Conservation (phyloP, 768 basidiomycete genomes). For the Psilocybe cyanescens region DNA sequence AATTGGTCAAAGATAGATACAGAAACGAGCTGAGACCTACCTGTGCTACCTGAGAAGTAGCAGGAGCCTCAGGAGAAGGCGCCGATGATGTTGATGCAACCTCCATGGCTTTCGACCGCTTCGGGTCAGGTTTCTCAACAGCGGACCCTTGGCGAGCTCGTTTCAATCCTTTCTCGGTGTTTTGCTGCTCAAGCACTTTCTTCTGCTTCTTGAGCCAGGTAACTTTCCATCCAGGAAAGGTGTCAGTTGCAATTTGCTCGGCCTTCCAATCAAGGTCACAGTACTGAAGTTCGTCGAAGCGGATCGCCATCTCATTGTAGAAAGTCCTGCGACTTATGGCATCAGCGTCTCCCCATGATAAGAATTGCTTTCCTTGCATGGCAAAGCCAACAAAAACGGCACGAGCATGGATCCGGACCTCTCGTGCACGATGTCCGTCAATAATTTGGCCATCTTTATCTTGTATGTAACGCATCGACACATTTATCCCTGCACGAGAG, state of each 20-base stretch:
- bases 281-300: constrained; percentile 13
- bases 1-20: no score
- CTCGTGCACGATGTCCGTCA: constrained; percentile 10
- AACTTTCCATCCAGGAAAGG: constrained; percentile 11
- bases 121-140: no score
- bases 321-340: background rate
- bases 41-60: no score
- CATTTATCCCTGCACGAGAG: constrained; percentile 10
- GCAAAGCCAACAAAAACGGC: constrained; percentile 17
- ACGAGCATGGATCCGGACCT: constrained; percentile 10
- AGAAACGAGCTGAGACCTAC: no score
- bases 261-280: constrained; percentile 20
- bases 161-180: no score
- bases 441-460: constrained; percentile 9
- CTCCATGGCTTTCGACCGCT: no score
- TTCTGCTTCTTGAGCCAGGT: constrained; percentile 7
- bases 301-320: constrained; percentile 11
- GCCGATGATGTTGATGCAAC: no score
- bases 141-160: no score
- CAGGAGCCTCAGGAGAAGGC: no score
- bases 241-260: constrained; percentile 15
- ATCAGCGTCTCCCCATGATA: background rate
- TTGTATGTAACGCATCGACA: constrained; percentile 14
- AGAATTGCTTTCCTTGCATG: constrained; percentile 8
- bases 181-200: background rate